phyloP scores from a whole-genome alignment of 352 stramenopile genomes.

The Elongisporangium anandrum region DNA sequence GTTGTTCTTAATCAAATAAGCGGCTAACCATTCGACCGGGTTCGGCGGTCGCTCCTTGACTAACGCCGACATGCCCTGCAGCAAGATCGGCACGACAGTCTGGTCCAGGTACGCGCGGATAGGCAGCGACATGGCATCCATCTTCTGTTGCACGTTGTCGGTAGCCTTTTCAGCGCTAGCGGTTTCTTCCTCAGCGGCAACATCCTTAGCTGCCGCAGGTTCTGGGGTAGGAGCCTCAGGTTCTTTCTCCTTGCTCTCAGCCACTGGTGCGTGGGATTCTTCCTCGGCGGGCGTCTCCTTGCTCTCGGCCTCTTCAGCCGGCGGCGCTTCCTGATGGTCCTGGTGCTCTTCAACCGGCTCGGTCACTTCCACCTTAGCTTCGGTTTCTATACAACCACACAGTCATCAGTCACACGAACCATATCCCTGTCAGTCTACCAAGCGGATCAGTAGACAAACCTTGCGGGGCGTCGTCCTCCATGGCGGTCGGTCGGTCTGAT shows the following conservation, averaged over 20 bases:
- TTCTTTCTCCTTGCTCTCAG: slow-evolving; percentile 30
- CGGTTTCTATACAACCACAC: slow-evolving; percentile 2
- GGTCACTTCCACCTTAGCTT: slow-evolving; percentile 19
- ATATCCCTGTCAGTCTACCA: neutral
- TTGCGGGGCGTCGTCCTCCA: slow-evolving; percentile 53
- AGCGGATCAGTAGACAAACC: slow-evolving; percentile 16
- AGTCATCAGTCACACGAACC: neutral
- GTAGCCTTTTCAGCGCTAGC: slow-evolving; percentile 52
- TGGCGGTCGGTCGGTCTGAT: slow-evolving; percentile 11
- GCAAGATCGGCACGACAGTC: slow-evolving; percentile 97
- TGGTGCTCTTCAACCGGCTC: slow-evolving; percentile 6
- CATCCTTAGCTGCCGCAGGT: slow-evolving; percentile 24
- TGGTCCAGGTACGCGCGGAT: slow-evolving; percentile 98
- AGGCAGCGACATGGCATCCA: slow-evolving; percentile 91
- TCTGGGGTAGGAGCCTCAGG: slow-evolving; percentile 1
- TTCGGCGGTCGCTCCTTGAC: slow-evolving; percentile 97
- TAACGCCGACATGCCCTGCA: slow-evolving; percentile 97
- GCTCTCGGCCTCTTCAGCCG: slow-evolving; percentile 12
- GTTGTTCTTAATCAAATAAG: slow-evolving; percentile 97
- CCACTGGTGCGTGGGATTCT: slow-evolving; percentile 1
- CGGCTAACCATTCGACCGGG: slow-evolving; percentile 96
- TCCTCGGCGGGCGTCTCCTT: slow-evolving; percentile 5
- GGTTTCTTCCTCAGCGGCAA: neutral
- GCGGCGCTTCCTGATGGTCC: slow-evolving; percentile 13
- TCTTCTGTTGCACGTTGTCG: slow-evolving; percentile 80